Evolutionary conservation across 495 filamentous ascomycete genomes (phyloP), one percentile per base, ranked within the genome.

Genomic region (Penicillium ucsense): DNA sequence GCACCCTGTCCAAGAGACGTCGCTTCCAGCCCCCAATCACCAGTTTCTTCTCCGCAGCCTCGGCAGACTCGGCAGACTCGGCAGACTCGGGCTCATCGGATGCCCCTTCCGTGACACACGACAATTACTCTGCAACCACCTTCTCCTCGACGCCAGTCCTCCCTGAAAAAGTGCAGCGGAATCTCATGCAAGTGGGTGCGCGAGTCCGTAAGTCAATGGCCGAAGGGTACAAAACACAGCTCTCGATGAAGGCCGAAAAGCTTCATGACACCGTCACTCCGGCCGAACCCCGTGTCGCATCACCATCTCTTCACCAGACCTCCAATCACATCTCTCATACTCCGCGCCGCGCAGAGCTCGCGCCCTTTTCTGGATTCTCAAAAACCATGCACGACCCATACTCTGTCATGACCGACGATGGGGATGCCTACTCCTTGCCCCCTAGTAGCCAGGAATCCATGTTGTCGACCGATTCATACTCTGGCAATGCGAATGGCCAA

Each of bases 101-200:
- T 47, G 34, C 51, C 41, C 45, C 49, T 28, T 31, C 51, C 38
- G 46, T 67, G 4, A 70, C 71, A 8, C 59, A 74, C 52, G 57
- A 64, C 41, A 64, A 72, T 55, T 74, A 72, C 47, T 58, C 66
- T 44, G 61, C 68, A 8, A 53, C 68, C 6, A 74, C 71, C 12
- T 67, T 64, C 43, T 65, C 64, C 38, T 61, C 66, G 35, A 64
- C 53, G 5, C 78, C 76, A 30, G 54, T 66, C 27, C 72, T 88
- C 12, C 78, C 88, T 6, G 60, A 67, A 6, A 71, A 69, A 20
- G 74, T 94, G 27, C 87, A 92, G 62, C 72, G 88, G 10, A 83
- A 82, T 10, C 81, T 96, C 9, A 72, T 95, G 4, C 84, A 75
- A 49, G 90, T 97, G 45, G 91, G 91, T 53, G 94, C 95, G 87